A percentile compares a stretch with the other conserved stretches of the same genome.
phyloP scores from a whole-genome alignment of 495 filamentous ascomycete species.

The Emericellopsis terricola region DNA sequence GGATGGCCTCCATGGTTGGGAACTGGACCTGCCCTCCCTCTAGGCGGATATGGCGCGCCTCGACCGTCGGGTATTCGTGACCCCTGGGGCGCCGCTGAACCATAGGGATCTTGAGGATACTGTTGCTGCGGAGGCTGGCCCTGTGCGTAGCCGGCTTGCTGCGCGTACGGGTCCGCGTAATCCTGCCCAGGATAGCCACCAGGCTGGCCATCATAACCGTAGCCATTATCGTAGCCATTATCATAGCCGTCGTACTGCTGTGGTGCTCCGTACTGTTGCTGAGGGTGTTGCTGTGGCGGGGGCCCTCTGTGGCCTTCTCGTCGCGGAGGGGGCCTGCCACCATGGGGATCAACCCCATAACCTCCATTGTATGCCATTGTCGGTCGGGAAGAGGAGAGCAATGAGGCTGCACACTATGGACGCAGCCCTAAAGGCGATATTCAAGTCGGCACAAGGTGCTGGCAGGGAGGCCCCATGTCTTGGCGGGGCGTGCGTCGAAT shows the following conservation, averaged over 20 bases:
- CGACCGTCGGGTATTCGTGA: too few relatives aligned
- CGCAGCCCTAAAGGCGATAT: too few relatives aligned
- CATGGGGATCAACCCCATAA: constrained; percentile 25
- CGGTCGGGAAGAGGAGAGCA: not conserved
- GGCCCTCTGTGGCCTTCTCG: constrained; percentile 29
- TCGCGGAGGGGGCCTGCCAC: constrained; percentile 18
- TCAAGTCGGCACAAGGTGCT: too few relatives aligned
- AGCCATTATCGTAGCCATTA: constrained; percentile 30
- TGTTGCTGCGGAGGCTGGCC: constrained; percentile 5
- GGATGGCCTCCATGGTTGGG: not conserved
- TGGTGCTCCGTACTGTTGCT: constrained; percentile 14
- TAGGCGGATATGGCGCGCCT: too few relatives aligned
- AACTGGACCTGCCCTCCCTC: too few relatives aligned
- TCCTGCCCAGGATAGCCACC: constrained; percentile 25
- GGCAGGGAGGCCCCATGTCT: too few relatives aligned
- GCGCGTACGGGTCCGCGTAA: constrained; percentile 9
- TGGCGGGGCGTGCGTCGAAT: too few relatives aligned
- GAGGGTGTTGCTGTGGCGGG: constrained; percentile 28
- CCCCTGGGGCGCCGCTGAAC: too few relatives aligned
- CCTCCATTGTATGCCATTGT: constrained; percentile 28
- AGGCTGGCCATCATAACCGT: constrained; percentile 28
- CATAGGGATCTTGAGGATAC: not conserved
- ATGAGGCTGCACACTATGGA: not conserved
- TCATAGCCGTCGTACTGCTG: constrained; percentile 28
- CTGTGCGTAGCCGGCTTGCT: constrained; percentile 19